A percentile compares a stretch with the other conserved stretches of the same genome.
phyloP scores from a whole-genome alignment of 2,329 filamentous ascomycete genomes.

The Fusarium caatingaense region DNA sequence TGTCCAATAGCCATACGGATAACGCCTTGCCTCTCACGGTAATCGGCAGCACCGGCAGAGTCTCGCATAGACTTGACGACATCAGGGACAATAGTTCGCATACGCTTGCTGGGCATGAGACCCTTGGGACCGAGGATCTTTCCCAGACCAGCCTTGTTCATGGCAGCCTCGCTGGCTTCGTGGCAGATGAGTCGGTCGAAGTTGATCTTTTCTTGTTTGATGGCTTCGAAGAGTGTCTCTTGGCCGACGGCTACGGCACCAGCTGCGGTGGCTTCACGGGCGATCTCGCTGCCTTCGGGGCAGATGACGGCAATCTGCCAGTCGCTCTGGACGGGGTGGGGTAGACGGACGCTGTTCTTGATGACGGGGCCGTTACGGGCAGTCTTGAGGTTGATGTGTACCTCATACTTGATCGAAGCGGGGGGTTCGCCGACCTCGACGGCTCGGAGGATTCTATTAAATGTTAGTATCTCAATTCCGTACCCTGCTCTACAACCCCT shows the following conservation, averaged over 20 bases:
- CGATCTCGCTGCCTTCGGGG: slow-evolving; percentile 80
- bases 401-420: slow-evolving; percentile 83
- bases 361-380: slow-evolving; percentile 87
- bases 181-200: slow-evolving; percentile 95
- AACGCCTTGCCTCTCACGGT: slow-evolving; percentile 86
- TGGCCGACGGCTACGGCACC: slow-evolving; percentile 89
- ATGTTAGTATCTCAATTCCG: slow-evolving; percentile 7
- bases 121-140: slow-evolving; percentile 87
- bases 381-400: slow-evolving; percentile 85
- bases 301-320: slow-evolving; percentile 91
- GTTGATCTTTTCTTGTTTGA: slow-evolving; percentile 78
- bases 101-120: slow-evolving; percentile 91
- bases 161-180: slow-evolving; percentile 76
- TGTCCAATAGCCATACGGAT: slow-evolving; percentile 92
- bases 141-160: slow-evolving; percentile 85
- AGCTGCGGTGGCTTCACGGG: slow-evolving; percentile 77
- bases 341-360: slow-evolving; percentile 87
- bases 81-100: slow-evolving; percentile 88
- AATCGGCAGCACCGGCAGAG: slow-evolving; percentile 85
- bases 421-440: slow-evolving; percentile 88
- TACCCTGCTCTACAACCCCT: not conserved
- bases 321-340: slow-evolving; percentile 90
- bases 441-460: slow-evolving; percentile 83
- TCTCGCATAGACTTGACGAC: slow-evolving; percentile 80
- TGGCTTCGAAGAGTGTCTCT: slow-evolving; percentile 82